Percentiles rank a stretch among this genome's conserved stretches.
Evolutionary conservation across 129 eudicot genomes (phyloP).

Genomic region (Erigeron canadensis): DNA sequence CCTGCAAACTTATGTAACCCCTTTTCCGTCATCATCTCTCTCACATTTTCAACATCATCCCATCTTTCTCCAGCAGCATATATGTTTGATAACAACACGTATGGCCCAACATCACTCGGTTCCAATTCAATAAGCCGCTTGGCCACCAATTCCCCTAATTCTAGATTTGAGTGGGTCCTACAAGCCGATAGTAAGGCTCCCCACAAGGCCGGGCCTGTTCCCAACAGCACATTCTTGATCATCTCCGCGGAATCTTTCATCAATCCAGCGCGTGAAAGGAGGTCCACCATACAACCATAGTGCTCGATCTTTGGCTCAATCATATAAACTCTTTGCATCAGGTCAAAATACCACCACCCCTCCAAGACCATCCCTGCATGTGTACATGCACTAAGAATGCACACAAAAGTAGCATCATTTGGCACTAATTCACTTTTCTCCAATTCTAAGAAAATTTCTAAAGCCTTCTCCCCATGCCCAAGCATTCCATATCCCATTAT

Average conservation of each 20-base stretch:
- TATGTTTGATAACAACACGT: conserved; percentile 61
- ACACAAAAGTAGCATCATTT: conserved; percentile 67
- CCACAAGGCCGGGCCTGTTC: conserved; percentile 55
- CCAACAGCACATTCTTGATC: conserved; percentile 40
- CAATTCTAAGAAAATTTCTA: conserved; percentile 55
- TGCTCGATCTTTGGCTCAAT: conserved; percentile 71
- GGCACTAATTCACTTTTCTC: conserved; percentile 48
- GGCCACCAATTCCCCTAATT: conserved; percentile 71
- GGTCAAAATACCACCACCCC: conserved; percentile 73
- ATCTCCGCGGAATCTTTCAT: conserved; percentile 54
- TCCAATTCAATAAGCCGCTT: conserved; percentile 52
- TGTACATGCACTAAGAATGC: conserved; percentile 60
- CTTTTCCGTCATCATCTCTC: conserved; percentile 48
- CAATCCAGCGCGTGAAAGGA: conserved; percentile 60
- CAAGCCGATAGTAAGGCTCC: conserved; percentile 66
- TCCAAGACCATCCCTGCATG: conserved; percentile 71
- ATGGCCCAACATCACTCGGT: conserved; percentile 60
- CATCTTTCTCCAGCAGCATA: conserved; percentile 65
- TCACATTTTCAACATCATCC: conserved; percentile 55
- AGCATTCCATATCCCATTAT: conserved; percentile 74
- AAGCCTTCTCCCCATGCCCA: conserved; percentile 59
- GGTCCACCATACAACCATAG: conserved; percentile 78
- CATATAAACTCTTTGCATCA: conserved; percentile 59
- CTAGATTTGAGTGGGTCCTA: conserved; percentile 50
- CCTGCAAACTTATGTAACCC: conserved; percentile 53